phyloP scores from a whole-genome alignment of 1,284 basidiomycete genomes.

The Austropuccinia psidii region DNA sequence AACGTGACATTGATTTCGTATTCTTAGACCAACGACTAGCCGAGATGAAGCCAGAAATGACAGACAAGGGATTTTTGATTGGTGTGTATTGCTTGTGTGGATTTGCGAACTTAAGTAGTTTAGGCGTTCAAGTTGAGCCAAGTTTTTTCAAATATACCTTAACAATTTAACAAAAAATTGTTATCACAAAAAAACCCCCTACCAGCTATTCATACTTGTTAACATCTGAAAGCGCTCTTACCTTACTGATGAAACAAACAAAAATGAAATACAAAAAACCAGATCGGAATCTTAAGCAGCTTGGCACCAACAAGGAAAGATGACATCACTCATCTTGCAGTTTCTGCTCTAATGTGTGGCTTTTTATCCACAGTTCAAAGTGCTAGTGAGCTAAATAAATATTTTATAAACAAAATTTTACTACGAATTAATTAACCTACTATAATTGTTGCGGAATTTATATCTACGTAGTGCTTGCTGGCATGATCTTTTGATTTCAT shows the following conservation, averaged over 20 bases:
- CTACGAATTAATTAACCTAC: background rate
- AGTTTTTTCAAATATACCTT: slow-evolving; percentile 69
- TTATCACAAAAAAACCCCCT: too few relatives aligned
- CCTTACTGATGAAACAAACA: slow-evolving; percentile 68
- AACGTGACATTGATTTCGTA: too few relatives aligned
- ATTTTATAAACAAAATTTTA: background rate
- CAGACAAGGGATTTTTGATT: slow-evolving; percentile 64
- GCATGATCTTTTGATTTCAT: background rate
- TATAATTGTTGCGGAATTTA: background rate
- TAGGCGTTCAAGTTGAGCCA: slow-evolving; percentile 81
- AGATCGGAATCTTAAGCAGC: background rate
- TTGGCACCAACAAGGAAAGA: background rate
- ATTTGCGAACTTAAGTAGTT: slow-evolving; percentile 67
- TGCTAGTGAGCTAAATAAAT: slow-evolving; percentile 40
- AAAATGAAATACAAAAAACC: slow-evolving; percentile 46
- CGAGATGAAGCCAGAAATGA: slow-evolving; percentile 53
- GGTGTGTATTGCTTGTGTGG: slow-evolving; percentile 76
- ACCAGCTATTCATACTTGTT: too few relatives aligned
- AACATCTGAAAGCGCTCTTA: too few relatives aligned
- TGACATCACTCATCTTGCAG: background rate
- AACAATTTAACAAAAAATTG: slow-evolving; percentile 64
- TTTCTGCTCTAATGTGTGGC: slow-evolving; percentile 43
- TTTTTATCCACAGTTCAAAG: slow-evolving; percentile 49
- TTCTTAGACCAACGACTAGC: too few relatives aligned
- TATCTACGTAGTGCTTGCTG: background rate